Conservation (phyloP, 805 yeast genomes). For the Naumovozyma castellii region DNA sequence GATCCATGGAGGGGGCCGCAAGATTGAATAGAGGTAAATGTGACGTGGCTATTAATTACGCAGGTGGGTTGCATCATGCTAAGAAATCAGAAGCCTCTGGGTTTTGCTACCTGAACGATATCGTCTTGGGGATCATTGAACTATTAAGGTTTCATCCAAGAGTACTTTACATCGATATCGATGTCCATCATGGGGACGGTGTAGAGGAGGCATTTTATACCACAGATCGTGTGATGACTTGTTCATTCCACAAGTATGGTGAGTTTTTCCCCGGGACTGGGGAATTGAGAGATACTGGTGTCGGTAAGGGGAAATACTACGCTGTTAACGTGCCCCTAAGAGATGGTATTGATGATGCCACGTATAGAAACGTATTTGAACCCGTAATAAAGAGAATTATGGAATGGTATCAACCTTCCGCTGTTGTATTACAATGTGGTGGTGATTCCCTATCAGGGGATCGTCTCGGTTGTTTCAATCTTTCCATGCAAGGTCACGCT, state of each 20-base stretch:
- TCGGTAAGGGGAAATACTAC: constrained; percentile 81
- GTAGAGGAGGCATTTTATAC: constrained; percentile 95
- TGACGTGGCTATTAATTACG: constrained; percentile 92
- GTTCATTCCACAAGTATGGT: constrained; percentile 91
- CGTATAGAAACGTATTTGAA: constrained; percentile 66
- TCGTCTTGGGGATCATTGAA: constrained; percentile 79
- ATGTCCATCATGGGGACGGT: constrained; percentile 95
- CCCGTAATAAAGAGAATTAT: constrained; percentile 85
- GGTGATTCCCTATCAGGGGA: constrained; percentile 94
- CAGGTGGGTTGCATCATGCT: constrained; percentile 96
- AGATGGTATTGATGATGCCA: constrained; percentile 92
- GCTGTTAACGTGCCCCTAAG: constrained; percentile 86
- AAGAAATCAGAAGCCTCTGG: constrained; percentile 92
- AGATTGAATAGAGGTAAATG: constrained; percentile 77
- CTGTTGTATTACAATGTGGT: constrained; percentile 93
- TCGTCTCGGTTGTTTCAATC: constrained; percentile 85
- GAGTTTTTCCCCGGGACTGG: constrained; percentile 98
- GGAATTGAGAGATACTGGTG: constrained; percentile 77
- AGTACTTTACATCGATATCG: constrained; percentile 88
- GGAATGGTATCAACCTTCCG: constrained; percentile 85
- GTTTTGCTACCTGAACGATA: constrained; percentile 90
- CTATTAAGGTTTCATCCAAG: constrained; percentile 82
- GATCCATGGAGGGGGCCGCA: constrained; percentile 86
- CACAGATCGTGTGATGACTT: constrained; percentile 93
- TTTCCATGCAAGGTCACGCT: constrained; percentile 88